Conservation (phyloP, 2,329 filamentous ascomycete species). For the Colletotrichum tamarilloi region DNA sequence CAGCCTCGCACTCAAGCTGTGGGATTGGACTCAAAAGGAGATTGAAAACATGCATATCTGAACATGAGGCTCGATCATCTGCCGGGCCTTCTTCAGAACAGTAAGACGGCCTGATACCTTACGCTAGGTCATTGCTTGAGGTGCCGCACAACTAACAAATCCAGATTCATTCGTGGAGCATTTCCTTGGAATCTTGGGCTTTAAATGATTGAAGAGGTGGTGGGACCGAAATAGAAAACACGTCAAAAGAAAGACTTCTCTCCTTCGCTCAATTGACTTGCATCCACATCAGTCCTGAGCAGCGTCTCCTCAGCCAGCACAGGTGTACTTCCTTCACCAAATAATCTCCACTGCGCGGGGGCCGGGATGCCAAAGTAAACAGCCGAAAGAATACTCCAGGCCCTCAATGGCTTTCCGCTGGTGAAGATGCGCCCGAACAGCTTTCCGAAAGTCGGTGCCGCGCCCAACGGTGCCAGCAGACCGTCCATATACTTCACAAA, state of each 20-base stretch:
- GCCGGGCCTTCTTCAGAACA: no score
- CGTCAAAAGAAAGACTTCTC: conserved; percentile 37
- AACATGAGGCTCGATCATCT: no score
- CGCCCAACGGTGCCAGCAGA: conserved; percentile 46
- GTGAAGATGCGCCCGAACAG: conserved; percentile 42
- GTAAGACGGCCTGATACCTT: no score
- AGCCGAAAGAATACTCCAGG: conserved; percentile 42
- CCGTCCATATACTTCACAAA: conserved; percentile 46
- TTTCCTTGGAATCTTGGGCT: neutral
- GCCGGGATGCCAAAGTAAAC: conserved; percentile 50
- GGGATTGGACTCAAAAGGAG: conserved; percentile 5
- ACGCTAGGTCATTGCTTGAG: no score
- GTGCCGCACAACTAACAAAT: no score
- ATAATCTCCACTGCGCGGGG: conserved; percentile 48
- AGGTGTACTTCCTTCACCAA: conserved; percentile 44
- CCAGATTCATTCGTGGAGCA: neutral
- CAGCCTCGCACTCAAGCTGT: conserved; percentile 42
- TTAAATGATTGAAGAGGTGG: no score
- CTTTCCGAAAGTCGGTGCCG: conserved; percentile 43
- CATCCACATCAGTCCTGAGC: conserved; percentile 41
- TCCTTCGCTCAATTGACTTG: conserved; percentile 39
- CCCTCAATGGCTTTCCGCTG: conserved; percentile 40
- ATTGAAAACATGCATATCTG: no score
- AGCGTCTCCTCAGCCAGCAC: conserved; percentile 46
- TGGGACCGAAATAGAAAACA: no score